phyloP scores from a whole-genome alignment of 257 asterid species.

The Ballota nigra region DNA sequence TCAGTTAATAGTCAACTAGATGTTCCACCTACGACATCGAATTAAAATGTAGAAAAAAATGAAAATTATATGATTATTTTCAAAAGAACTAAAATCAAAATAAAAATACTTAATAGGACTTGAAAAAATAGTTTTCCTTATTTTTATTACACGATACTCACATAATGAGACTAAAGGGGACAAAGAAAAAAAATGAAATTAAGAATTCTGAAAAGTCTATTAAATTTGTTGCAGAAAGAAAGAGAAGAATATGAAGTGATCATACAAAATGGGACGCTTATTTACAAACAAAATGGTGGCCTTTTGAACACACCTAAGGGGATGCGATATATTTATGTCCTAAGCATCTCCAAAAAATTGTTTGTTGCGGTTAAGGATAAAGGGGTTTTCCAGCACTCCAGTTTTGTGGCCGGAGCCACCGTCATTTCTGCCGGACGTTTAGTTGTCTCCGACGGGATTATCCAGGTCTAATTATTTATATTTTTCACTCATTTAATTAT shows the following conservation, averaged over 20 bases:
- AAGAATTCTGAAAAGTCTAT: background rate
- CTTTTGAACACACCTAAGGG: conserved; percentile 7
- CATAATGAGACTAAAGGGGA: too few species aligned
- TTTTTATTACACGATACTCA: too few species aligned
- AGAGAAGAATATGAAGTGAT: conserved; percentile 18
- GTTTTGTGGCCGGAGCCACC: conserved; percentile 13
- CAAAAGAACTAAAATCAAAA: too few species aligned
- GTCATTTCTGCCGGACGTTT: background rate
- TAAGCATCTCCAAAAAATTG: background rate
- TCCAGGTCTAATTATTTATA: background rate
- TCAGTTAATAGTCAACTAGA: too few species aligned
- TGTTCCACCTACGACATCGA: too few species aligned
- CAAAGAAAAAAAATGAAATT: too few species aligned
- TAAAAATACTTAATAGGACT: too few species aligned
- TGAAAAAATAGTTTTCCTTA: too few species aligned
- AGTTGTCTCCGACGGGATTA: background rate
- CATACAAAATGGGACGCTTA: background rate
- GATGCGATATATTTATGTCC: conserved; percentile 11
- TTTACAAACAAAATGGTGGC: conserved; percentile 2
- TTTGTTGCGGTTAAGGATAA: conserved; percentile 8
- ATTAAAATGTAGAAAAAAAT: too few species aligned
- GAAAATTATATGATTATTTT: too few species aligned
- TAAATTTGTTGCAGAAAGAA: background rate
- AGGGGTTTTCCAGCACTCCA: conserved; percentile 16
- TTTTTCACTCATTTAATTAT: background rate